Conservation (phyloP, 306 rosid species). For the Cicer yamashitae region DNA sequence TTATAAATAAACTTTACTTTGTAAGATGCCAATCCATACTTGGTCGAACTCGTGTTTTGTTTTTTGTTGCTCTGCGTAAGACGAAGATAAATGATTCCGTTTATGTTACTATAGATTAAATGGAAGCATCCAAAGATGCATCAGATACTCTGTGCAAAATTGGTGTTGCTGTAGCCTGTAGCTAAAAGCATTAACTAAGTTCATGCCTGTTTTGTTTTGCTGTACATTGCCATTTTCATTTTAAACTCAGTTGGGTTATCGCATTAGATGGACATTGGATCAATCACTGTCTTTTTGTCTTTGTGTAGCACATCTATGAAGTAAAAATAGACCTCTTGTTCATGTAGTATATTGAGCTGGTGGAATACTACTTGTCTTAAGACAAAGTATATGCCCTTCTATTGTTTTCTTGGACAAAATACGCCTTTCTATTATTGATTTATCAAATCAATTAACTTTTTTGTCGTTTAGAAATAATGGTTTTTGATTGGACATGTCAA, state of each 20-base stretch:
- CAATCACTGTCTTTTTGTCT: too few relatives aligned
- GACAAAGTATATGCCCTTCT: background rate
- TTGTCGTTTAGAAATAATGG: background rate
- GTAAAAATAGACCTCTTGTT: background rate
- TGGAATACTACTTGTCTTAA: background rate
- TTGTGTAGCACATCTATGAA: background rate
- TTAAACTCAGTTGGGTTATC: background rate
- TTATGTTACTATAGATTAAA: conserved; percentile 12
- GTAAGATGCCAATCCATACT: conserved; percentile 7
- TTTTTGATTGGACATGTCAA: background rate
- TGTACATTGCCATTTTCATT: background rate
- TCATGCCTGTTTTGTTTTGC: background rate
- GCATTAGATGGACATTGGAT: background rate
- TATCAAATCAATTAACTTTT: background rate
- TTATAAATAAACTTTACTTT: conserved; percentile 39
- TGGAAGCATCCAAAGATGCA: background rate
- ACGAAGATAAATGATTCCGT: background rate
- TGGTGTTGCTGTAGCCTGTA: conserved; percentile 20
- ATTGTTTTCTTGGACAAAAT: too few relatives aligned
- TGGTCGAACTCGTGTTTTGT: conserved; percentile 21
- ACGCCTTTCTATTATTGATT: too few relatives aligned
- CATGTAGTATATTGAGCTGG: background rate
- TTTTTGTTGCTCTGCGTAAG: background rate
- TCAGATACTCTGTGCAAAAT: conserved; percentile 7
- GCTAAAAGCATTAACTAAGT: background rate